Evolutionary conservation across 2,329 filamentous ascomycete species (phyloP).

Genomic region (Apiospora marii): DNA sequence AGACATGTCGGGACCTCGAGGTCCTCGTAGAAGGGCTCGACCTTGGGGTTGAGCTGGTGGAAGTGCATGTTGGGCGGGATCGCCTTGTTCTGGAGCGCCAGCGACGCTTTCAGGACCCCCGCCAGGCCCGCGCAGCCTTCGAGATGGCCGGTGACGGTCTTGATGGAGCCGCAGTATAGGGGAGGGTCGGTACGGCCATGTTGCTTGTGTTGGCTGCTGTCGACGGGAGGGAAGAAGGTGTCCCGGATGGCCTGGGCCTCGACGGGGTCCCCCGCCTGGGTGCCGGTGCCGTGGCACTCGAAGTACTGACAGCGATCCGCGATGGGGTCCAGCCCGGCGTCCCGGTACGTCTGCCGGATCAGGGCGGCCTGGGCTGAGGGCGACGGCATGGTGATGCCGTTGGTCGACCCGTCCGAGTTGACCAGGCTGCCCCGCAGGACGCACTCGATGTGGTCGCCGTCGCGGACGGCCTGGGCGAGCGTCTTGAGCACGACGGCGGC

Average conservation of each 20-base stretch:
- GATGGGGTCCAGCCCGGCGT: conserved; percentile 38
- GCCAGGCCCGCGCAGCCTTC: conserved; percentile 37
- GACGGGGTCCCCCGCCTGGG: conserved; percentile 31
- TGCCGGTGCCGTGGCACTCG: conserved; percentile 34
- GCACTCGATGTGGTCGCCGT: conserved; percentile 46
- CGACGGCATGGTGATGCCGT: conserved; percentile 54
- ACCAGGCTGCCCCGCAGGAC: conserved; percentile 46
- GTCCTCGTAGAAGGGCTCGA: conserved; percentile 34
- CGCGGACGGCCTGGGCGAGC: conserved; percentile 50
- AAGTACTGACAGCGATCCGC: conserved; percentile 34
- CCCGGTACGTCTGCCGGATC: conserved; percentile 41
- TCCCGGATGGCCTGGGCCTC: conserved; percentile 34
- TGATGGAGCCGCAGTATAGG: conserved; percentile 32
- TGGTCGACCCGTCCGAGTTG: conserved; percentile 51
- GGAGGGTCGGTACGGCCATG: conserved; percentile 39
- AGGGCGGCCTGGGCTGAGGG: conserved; percentile 42
- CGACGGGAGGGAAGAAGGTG: conserved; percentile 18
- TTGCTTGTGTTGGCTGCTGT: background rate
- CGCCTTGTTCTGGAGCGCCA: conserved; percentile 27
- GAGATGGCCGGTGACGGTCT: conserved; percentile 32
- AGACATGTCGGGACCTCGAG: conserved; percentile 27
- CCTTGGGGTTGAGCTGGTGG: conserved; percentile 35
- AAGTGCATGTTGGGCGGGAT: conserved; percentile 43
- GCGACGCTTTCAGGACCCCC: conserved; percentile 32
- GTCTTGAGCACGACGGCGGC: conserved; percentile 52